A percentile compares a stretch with the other conserved stretches of the same genome.
Evolutionary conservation across 768 basidiomycete species (phyloP).

Genomic region (Strobilomyces confusus): DNA sequence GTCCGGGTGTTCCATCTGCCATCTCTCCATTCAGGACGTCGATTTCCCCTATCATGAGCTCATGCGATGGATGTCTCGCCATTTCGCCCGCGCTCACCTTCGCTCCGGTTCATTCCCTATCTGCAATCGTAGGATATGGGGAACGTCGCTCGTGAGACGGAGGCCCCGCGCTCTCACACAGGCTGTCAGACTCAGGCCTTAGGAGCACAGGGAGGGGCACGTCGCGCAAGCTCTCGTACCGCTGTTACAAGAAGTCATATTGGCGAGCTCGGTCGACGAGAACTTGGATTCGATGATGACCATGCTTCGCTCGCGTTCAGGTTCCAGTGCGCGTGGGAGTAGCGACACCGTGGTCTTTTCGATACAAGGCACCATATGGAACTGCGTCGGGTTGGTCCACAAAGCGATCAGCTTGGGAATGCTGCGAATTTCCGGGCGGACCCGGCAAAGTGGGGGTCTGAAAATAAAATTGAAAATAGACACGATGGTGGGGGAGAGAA

Average conservation of each 20-base stretch:
- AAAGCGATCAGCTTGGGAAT: not conserved
- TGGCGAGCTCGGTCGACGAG: constrained; percentile 11
- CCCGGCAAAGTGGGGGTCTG: not conserved
- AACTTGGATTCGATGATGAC: constrained; percentile 6
- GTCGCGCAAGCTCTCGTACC: not conserved
- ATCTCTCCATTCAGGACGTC: constrained; percentile 14
- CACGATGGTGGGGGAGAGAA: not conserved
- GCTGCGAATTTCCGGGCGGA: not conserved
- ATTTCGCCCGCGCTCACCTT: constrained; percentile 8
- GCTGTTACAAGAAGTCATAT: constrained; percentile 8
- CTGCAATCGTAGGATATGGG: constrained; percentile 11
- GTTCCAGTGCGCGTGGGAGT: not conserved
- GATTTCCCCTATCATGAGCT: constrained; percentile 17
- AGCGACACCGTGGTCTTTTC: not conserved
- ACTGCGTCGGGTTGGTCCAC: not conserved
- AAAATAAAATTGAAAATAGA: not conserved
- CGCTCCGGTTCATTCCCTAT: constrained; percentile 16
- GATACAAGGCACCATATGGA: constrained; percentile 8
- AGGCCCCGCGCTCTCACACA: not conserved
- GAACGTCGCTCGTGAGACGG: constrained; percentile 3
- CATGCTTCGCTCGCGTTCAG: constrained; percentile 11
- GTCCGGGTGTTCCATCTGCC: constrained; percentile 10
- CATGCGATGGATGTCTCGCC: constrained; percentile 20
- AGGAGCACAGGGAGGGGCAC: not conserved
- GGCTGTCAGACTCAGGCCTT: too few species aligned